Evolutionary conservation across 257 asterid genomes (phyloP), one percentile per base, ranked within the genome.

Genomic region (Coffea eugenioides): DNA sequence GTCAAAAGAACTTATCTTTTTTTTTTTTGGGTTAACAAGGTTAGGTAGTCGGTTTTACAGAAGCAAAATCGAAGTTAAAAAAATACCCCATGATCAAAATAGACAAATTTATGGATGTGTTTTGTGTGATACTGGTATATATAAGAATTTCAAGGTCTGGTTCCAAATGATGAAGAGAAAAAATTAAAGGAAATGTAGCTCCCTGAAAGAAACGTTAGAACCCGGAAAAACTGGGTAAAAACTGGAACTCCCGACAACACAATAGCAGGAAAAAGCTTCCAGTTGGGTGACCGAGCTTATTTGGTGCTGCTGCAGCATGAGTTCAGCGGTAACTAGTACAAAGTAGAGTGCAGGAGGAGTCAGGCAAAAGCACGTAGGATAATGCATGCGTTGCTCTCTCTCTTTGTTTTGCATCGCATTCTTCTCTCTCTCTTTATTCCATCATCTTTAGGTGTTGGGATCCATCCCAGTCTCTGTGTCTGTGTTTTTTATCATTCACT

Each of bases 321-420:
- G 43, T 39, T 39, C 43, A 39, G 43, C 4, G 2, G 43, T 39
- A 39, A 39, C 43, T 4, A 39, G 43, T 2, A 39, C 43, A 39
- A 39, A 39, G 43, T 39, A 39, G 43, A 39, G 43, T 39, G 43
- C 43, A 39, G 43, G 43, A 39, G 43, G 43, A 39, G 43, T 39
- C 43, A 39, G 43, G 51, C 57, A 71, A 72, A 79, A 71, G 78
- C 34, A 41, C 57, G 46, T 74, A 74, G 69, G 23, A 41, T 27
- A 16, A 46, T 77, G 82, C 85, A 82, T 73, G 79, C 79, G 79
- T 25, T 73, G 72, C 76, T 65, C 85, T 48, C 72, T 65, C 72
- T 18, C 39, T 77, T 41, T 77, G 8, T 34, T 48, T 31, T 76
- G 23, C 69, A 66, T 48, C 13, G 23, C 73, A 21, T 43, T 20